phyloP scores from a whole-genome alignment of 225 moss, liverwort and hornwort species.

The Ulota crispa region DNA sequence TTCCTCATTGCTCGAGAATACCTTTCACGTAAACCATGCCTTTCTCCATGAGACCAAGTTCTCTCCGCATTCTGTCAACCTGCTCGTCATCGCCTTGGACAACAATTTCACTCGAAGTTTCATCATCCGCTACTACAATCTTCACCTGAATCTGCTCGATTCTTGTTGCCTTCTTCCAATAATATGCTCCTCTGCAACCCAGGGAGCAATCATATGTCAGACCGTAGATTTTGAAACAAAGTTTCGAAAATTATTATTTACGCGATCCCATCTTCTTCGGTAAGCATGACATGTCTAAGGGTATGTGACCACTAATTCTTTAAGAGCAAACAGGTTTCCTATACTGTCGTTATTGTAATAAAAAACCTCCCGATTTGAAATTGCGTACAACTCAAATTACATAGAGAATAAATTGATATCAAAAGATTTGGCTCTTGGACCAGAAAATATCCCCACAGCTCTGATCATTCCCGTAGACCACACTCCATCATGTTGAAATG shows the following conservation, averaged over 20 bases:
- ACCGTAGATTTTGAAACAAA: too few species aligned
- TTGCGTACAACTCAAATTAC: neutral
- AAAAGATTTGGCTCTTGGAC: neutral
- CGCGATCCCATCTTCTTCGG: neutral
- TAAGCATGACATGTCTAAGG: neutral
- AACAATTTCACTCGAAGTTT: constrained; percentile 74
- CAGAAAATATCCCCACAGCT: neutral
- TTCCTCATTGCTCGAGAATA: constrained; percentile 71
- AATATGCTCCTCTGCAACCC: constrained; percentile 76
- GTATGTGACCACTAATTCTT: too few species aligned
- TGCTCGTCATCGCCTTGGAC: constrained; percentile 97
- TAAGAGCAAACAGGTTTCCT: neutral
- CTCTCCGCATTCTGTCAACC: constrained; percentile 85
- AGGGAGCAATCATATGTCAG: constrained; percentile 9
- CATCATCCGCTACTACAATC: constrained; percentile 86
- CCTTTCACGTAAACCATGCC: constrained; percentile 98
- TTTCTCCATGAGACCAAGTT: constrained; percentile 88
- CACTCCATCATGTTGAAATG: neutral
- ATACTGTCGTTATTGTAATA: neutral
- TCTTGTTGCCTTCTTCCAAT: constrained; percentile 94
- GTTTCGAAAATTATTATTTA: neutral
- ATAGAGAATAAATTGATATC: neutral
- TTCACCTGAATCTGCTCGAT: constrained; percentile 95
- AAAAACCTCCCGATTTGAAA: neutral
- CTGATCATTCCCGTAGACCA: neutral